Conservation (phyloP, 352 stramenopile species). For the Peronosclerospora sorghi region DNA sequence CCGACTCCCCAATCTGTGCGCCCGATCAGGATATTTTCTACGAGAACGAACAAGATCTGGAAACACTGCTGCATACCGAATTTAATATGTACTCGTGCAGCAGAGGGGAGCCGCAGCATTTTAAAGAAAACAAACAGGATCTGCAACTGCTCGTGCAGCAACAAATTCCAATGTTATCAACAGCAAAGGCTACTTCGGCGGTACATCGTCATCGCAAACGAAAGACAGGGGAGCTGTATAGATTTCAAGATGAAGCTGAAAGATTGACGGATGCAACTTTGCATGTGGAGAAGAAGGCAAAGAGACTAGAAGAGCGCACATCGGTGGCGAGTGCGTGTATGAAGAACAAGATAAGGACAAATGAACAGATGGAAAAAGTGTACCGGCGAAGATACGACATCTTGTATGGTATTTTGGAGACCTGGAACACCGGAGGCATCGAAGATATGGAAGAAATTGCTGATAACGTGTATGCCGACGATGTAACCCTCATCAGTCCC, state of each 20-base stretch:
- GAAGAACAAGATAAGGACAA: conserved; percentile 14
- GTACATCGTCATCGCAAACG: conserved; percentile 39
- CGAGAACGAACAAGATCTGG: conserved; percentile 21
- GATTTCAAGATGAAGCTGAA: conserved; percentile 11
- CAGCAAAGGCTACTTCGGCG: not conserved
- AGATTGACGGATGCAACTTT: conserved; percentile 5
- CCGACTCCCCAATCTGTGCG: conserved; percentile 21
- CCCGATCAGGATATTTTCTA: conserved; percentile 13
- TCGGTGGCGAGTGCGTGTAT: conserved; percentile 13
- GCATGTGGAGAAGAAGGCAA: conserved; percentile 28
- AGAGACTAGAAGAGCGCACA: conserved; percentile 16
- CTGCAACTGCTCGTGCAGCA: conserved; percentile 7
- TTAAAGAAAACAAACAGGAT: conserved; percentile 29
- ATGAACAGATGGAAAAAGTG: conserved; percentile 39
- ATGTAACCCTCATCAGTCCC: conserved; percentile 58
- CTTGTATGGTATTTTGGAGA: conserved; percentile 59
- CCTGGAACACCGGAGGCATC: conserved; percentile 73
- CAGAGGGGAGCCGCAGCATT: conserved; percentile 21
- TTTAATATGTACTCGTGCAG: conserved; percentile 31
- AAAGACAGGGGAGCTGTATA: conserved; percentile 35
- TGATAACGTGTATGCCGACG: conserved; percentile 57
- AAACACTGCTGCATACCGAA: conserved; percentile 11
- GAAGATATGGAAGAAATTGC: conserved; percentile 78
- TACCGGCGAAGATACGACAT: conserved; percentile 63
- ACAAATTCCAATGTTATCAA: not conserved